Evolutionary conservation across 225 moss, liverwort and hornwort species (phyloP), one percentile per base, ranked within the genome.

Genomic region (Rhytidiadelphus loreus): DNA sequence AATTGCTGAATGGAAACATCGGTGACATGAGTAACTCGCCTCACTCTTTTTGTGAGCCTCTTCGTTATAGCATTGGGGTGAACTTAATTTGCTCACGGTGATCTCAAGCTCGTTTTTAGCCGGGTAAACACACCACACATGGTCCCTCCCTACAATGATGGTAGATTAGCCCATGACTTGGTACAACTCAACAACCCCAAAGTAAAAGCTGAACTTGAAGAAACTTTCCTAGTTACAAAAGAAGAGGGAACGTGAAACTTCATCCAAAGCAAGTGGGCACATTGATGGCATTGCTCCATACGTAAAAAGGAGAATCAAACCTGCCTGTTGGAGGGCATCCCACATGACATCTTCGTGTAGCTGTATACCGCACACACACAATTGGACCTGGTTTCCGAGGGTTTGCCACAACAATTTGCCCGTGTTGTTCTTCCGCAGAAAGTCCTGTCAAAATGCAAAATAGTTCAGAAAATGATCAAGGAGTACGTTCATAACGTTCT

Each of bases 351-450:
- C 97, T 92, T 97, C 98, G 11, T 99, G 97, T 64, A 94, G 91
- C 81, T 88, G 89, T 43, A 99, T 88, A 41, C 96, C 97, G 82
- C 92, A 96, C 7, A 99, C 92, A 71, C 95, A 92, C 22, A 97
- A 81, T 86, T 93, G 90, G 63, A 94, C 93, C 80, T 87, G 90
- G 63, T 92, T 79, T 83, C 98, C 98, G 76, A 99, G 93, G 46
- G 93, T 91, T 96, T 99, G 97, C 98, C 97, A 97, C 84, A 97
- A 90, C 56, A 99, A 88, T 90, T 97, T 96, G 84, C 97, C 98
- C 24, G 97, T 97, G 81, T 99, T 97, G n/a, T 99, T 99, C 73
- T 99, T 97, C 81, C 98, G 95, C 85, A 99, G 90, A 85, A 99
- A 99, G 89, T 99, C 98, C 98, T 98, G 92, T 71, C 82, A 74